These are phyloP conservation scores for Tuber microsphaerosporum DNA, from an alignment of 495 filamentous ascomycete species.

Conservation along the genomic window DNA sequence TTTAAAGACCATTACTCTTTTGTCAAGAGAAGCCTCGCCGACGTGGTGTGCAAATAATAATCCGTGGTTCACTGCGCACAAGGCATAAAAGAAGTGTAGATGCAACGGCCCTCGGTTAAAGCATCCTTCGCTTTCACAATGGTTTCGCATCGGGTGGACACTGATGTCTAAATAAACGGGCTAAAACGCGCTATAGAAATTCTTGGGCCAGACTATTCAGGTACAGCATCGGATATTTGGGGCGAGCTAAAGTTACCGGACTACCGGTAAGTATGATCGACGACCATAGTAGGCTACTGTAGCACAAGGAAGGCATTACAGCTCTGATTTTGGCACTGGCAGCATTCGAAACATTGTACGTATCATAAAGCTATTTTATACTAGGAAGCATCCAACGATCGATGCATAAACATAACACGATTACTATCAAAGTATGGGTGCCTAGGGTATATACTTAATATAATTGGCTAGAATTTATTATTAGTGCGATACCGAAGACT, in stretches of 20 bases:
- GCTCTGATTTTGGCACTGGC: too few species aligned
- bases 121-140: neutral
- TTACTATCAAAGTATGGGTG: too few species aligned
- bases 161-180: neutral
- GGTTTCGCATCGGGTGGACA: neutral
- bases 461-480: neutral
- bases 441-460: too few species aligned
- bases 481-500: neutral
- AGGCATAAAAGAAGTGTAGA: neutral
- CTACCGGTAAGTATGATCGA: neutral
- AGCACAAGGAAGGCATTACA: neutral
- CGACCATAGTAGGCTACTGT: neutral
- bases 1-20: neutral
- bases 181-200: neutral
- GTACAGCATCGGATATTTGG: neutral
- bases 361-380: too few species aligned
- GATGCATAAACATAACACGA: too few species aligned
- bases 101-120: neutral
- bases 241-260: neutral
- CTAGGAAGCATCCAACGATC: too few species aligned
- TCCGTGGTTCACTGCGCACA: neutral
- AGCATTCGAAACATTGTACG: neutral
- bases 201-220: neutral
- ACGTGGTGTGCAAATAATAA: neutral
- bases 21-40: neutral